phyloP scores from a whole-genome alignment of 208 protist genomes.

The Leptomonas pyrrhocoris region DNA sequence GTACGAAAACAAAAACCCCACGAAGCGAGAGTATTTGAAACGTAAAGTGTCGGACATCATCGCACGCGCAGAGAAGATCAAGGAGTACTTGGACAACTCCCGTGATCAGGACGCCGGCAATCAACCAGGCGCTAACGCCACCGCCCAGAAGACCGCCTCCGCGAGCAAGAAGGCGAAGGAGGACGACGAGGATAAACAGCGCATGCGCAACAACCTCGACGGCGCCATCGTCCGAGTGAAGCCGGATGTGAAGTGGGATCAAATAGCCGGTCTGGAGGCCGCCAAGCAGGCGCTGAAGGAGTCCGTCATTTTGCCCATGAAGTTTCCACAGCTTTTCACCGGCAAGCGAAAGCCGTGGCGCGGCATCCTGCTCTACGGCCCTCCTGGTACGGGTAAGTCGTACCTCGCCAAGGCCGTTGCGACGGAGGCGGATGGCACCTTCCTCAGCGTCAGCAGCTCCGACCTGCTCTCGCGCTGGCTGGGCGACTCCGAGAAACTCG shows the following conservation, averaged over 20 bases:
- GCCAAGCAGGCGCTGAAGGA: slow-evolving; percentile 94
- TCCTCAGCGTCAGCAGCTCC: slow-evolving; percentile 92
- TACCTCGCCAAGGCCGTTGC: slow-evolving; percentile 94
- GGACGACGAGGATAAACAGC: slow-evolving; percentile 92
- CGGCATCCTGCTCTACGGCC: slow-evolving; percentile 93
- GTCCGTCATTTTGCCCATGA: slow-evolving; percentile 90
- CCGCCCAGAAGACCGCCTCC: slow-evolving; percentile 64
- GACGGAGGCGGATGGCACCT: slow-evolving; percentile 88
- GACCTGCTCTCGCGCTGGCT: slow-evolving; percentile 93
- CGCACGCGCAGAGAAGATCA: slow-evolving; percentile 95
- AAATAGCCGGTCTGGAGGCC: slow-evolving; percentile 90
- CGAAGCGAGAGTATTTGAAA: slow-evolving; percentile 93
- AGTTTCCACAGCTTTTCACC: slow-evolving; percentile 93
- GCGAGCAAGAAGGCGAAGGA: slow-evolving; percentile 89
- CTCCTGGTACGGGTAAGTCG: slow-evolving; percentile 94
- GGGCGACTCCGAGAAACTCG: slow-evolving; percentile 94
- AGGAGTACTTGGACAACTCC: slow-evolving; percentile 91
- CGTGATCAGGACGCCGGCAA: slow-evolving; percentile 56
- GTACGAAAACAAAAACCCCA: slow-evolving; percentile 94
- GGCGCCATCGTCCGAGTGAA: slow-evolving; percentile 78
- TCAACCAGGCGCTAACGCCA: slow-evolving; percentile 28
- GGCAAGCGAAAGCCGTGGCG: slow-evolving; percentile 92
- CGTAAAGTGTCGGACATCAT: slow-evolving; percentile 94
- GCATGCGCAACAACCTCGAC: slow-evolving; percentile 85
- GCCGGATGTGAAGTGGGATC: slow-evolving; percentile 88